Conservation (phyloP, 495 filamentous ascomycete species). For the Podospora comata region DNA sequence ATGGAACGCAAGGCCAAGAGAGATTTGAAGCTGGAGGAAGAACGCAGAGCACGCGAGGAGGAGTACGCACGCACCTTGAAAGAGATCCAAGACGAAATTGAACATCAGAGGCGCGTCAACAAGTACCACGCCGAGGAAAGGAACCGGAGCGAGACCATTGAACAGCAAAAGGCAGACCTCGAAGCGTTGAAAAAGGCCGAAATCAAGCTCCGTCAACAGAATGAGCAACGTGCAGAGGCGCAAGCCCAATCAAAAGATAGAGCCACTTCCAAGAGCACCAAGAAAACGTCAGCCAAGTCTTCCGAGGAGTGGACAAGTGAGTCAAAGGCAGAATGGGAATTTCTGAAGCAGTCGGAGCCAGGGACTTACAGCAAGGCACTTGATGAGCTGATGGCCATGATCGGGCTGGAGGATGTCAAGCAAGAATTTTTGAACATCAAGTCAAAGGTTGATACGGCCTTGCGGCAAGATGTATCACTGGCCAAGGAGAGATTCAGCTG, state of each 20-base stretch:
- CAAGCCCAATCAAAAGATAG: conserved; percentile 4
- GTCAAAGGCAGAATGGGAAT: conserved; percentile 56
- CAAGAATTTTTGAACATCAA: conserved; percentile 62
- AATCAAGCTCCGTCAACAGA: conserved; percentile 16
- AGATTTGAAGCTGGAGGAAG: conserved; percentile 54
- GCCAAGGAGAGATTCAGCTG: conserved; percentile 59
- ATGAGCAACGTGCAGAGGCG: conserved; percentile 11
- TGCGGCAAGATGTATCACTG: conserved; percentile 57
- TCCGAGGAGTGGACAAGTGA: conserved; percentile 8
- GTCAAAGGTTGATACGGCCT: conserved; percentile 57
- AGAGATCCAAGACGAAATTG: conserved; percentile 58
- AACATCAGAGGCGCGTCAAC: conserved; percentile 45
- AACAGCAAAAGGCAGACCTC: conserved; percentile 38
- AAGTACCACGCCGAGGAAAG: conserved; percentile 47
- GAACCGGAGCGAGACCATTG: conserved; percentile 44
- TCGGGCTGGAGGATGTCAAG: conserved; percentile 72
- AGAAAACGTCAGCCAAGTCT: neutral
- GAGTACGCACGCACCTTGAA: conserved; percentile 51
- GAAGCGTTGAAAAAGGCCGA: conserved; percentile 22
- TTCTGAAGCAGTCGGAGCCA: conserved; percentile 50
- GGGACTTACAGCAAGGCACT: conserved; percentile 52
- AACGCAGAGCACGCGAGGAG: conserved; percentile 47
- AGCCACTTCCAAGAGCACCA: neutral
- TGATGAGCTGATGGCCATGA: conserved; percentile 66
- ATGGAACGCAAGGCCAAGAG: conserved; percentile 43